phyloP scores from a whole-genome alignment of 805 yeast species.

The Blastobotrys terrestris region DNA sequence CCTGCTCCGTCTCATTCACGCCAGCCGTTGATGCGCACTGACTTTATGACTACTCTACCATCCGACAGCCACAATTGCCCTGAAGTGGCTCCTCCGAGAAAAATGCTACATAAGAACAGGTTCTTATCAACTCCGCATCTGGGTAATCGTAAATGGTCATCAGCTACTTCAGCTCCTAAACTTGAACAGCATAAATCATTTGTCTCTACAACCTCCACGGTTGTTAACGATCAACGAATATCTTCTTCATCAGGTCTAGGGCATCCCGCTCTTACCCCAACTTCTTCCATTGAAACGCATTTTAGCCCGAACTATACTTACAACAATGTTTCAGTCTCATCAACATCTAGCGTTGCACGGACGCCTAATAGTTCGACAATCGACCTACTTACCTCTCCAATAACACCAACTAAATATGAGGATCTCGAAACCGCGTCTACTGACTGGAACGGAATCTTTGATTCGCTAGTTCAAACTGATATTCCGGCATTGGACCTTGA shows the following conservation, averaged over 20 bases:
- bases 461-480: conserved; percentile 1
- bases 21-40: too few relatives aligned
- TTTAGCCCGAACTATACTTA: background rate
- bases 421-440: conserved; percentile 8
- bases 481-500: conserved; percentile 2
- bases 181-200: background rate
- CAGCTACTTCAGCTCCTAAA: background rate
- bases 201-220: background rate
- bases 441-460: conserved; percentile 9
- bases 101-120: background rate
- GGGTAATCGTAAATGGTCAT: too few relatives aligned
- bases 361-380: background rate
- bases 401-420: background rate
- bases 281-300: background rate
- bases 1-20: too few relatives aligned
- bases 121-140: background rate
- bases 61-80: background rate
- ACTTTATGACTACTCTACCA: background rate
- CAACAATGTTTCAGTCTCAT: background rate
- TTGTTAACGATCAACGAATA: background rate
- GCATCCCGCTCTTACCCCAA: background rate
- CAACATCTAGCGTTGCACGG: background rate
- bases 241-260: background rate
- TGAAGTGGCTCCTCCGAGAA: background rate
- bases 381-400: background rate